Percentiles rank a stretch among this genome's conserved stretches.
phyloP scores from a whole-genome alignment of 1,139 yeast species.

The Pichia sp. region DNA sequence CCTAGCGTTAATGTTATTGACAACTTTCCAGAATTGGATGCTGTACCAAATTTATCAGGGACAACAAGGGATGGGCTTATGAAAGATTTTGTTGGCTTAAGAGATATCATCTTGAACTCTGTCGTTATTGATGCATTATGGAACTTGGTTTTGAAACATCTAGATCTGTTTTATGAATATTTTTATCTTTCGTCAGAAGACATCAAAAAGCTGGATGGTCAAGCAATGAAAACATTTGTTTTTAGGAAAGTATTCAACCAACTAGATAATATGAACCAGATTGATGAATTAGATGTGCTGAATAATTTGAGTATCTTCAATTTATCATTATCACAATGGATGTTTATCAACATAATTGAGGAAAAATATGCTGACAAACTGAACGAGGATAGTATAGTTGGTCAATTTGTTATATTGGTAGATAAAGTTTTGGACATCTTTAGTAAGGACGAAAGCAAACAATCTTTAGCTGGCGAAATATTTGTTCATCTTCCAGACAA shows the following conservation, averaged over 20 bases:
- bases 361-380: conserved; percentile 10
- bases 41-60: conserved; percentile 1
- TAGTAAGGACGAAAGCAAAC: conserved; percentile 4
- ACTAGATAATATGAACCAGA: not conserved
- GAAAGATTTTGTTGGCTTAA: not conserved
- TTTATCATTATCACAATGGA: conserved; percentile 44
- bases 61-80: not conserved
- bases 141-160: conserved; percentile 16
- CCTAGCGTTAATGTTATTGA: conserved; percentile 18
- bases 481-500: conserved; percentile 30
- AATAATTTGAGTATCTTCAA: conserved; percentile 42
- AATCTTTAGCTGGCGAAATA: conserved; percentile 30
- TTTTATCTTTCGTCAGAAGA: conserved; percentile 11
- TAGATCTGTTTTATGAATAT: conserved; percentile 16
- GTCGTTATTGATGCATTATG: conserved; percentile 19
- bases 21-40: conserved; percentile 20
- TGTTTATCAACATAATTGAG: conserved; percentile 30
- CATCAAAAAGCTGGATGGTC: conserved; percentile 1
- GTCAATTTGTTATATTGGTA: conserved; percentile 5
- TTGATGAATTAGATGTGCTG: conserved; percentile 12
- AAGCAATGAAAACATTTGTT: conserved; percentile 7
- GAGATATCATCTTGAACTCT: conserved; percentile 2
- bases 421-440: conserved; percentile 3
- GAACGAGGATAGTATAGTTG: conserved; percentile 1
- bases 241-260: conserved; percentile 7